Evolutionary conservation across 164 flowering plant genomes (phyloP), one percentile per base, ranked within the genome.

Genomic region (Paratinospora sagittata): DNA sequence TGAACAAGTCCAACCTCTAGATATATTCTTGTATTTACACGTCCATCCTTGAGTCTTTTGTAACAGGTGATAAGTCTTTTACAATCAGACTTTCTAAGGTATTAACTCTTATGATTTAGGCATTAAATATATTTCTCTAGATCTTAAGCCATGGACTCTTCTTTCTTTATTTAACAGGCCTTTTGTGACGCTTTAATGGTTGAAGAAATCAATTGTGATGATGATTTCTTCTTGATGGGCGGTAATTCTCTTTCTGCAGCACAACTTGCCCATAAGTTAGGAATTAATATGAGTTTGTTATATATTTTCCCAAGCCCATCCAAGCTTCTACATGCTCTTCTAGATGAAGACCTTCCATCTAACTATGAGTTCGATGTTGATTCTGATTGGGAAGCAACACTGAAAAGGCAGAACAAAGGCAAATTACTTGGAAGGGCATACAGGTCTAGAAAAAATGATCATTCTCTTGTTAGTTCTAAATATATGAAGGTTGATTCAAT

Each of bases 191-290:
- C 87, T 14, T 82, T 92, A 77, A 80, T 73, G 85, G 83, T 85
- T 74, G 83, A 85, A 76, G 78, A 85, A 68, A 60, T 94, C 67
- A 80, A 74, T 10, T 73, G 76, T 73, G 80, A 84, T 82, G 95
- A 89, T 80, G 89, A 94, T 77, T 94, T 94, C 77, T 94, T 92
- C 79, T 49, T 23, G 36, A 80, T 92, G 82, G 98, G 98, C 68
- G 98, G 98, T 47, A 83, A 87, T 80, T 94, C 98, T 34, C 76
- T 92, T 71, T 64, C 86, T 80, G 98, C 98, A 64, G 97, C 98
- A 65, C 91, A 89, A 79, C 85, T 78, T 82, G 81, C 91, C 57
- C 77, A 92, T 78, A 82, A 75, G 61, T 76, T 94, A 52, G 90
- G 90, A 58, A 84, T 90, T 76, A 80, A 86, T 81, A 89, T 94